Base-by-base conservation (phyloP, 1,284 basidiomycete genomes). In the Serendipita sp. region DNA sequence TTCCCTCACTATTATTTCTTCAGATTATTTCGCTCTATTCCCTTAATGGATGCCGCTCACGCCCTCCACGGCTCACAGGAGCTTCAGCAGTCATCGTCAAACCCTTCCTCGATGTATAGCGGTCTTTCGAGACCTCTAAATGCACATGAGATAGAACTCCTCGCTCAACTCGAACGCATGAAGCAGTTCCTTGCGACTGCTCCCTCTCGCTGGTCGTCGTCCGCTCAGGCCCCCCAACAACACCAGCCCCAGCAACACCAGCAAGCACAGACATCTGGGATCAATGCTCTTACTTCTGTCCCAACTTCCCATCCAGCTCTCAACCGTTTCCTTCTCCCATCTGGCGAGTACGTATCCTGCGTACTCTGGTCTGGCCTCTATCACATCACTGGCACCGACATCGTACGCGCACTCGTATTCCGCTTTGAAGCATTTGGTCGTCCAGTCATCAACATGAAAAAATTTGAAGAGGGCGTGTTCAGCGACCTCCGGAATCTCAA, bases 391-490 rank as follows among this genome's bases (percentile, higher is more conserved):
- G 92, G 92, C 17, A 94, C 91, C 5, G 77, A 89, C 74, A 88
- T 90, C 70, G 91, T 95, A 45, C 81, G 92, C 65, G 89, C 91
- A 2, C 77, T 95, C 53, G 85, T 91, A 13, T 94, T 93, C 72
- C 82, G 91, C 22, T 92, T 93, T 72, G 88, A 91, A 74, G 91
- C 91, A 10, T 94, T 94, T 70, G 89, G 73, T 34, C 75, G 87
- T 5, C 87, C 87, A 1, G 86, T 90, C 38, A 76, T 80, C 64
- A 90, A 90, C 70, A 87, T 88, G 81, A 91, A 91, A 74, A 93
- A 93, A 72, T 93, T 93, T 68, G 91, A 94, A 73, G 92, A 94
- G 74, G 92, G 92, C 61, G 85, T 95, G 35, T 95, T 95, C 72
- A 88, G 85, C 62, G 92, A 95, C 74, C 77, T 95, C 64, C 75